Evolutionary conservation across 2,329 filamentous ascomycete genomes (phyloP).

Genomic region (Aspergillus sp.): DNA sequence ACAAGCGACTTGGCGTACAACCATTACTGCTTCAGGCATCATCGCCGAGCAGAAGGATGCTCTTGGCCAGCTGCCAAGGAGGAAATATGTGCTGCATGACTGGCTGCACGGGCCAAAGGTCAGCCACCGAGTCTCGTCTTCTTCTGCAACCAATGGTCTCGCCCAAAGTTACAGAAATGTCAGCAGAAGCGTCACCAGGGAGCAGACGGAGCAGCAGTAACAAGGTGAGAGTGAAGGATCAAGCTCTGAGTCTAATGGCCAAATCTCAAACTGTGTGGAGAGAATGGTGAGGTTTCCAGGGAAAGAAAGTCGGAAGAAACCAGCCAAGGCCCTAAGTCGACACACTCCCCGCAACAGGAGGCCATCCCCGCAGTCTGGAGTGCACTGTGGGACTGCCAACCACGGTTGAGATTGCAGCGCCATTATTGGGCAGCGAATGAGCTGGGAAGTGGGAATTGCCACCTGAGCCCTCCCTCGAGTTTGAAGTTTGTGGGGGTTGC

Average conservation of each 20-base stretch:
- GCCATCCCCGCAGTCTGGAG: no score
- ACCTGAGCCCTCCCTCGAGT: no score
- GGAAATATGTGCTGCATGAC: background rate
- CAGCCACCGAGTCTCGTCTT: background rate
- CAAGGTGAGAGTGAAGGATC: background rate
- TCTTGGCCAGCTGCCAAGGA: background rate
- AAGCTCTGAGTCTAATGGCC: background rate
- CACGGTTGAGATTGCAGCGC: no score
- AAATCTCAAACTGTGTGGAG: no score
- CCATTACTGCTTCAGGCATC: background rate
- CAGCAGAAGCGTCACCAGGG: background rate
- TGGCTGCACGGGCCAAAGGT: background rate
- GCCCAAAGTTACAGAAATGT: background rate
- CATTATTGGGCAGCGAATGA: no score
- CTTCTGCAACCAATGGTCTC: background rate
- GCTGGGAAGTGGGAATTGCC: no score
- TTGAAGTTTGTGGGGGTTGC: no score
- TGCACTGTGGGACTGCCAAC: no score
- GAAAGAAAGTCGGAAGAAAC: no score
- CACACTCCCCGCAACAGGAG: no score
- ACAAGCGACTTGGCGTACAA: background rate
- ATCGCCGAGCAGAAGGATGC: background rate
- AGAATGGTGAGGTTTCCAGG: no score
- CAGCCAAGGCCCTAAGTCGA: no score
- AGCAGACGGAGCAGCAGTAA: background rate